These are phyloP conservation scores for Phlyctochytrium arcticum DNA, from an alignment of 192 early-diverging fungal species.

Conservation along the genomic window DNA sequence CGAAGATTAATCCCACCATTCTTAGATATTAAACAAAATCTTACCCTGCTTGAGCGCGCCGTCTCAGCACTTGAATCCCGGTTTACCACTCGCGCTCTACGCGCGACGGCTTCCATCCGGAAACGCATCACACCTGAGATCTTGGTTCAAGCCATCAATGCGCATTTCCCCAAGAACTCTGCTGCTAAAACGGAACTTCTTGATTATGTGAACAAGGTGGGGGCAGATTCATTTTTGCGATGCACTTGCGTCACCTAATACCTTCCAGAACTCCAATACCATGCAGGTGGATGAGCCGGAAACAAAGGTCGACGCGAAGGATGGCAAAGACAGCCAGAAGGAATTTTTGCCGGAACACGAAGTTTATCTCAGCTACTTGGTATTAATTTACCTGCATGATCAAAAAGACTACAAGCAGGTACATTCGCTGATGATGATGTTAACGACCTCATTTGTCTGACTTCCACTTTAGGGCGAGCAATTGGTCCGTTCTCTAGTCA, in stretches of 20 bases:
- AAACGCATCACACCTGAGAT: constrained; percentile 67
- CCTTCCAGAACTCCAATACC: constrained; percentile 31
- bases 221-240: background rate
- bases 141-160: constrained; percentile 47
- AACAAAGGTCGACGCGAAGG: background rate
- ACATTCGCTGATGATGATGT: background rate
- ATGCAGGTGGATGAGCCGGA: constrained; percentile 45
- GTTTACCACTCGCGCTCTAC: constrained; percentile 83
- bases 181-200: constrained; percentile 5
- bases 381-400: constrained; percentile 80
- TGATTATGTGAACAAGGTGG: constrained; percentile 7
- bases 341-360: constrained; percentile 72
- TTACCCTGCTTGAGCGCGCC: constrained; percentile 76
- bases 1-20: background rate
- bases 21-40: constrained; percentile 83
- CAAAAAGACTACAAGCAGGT: constrained; percentile 66
- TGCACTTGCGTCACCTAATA: background rate
- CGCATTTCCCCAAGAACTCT: constrained; percentile 20
- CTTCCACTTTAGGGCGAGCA: constrained; percentile 57
- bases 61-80: constrained; percentile 81
- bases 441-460: background rate
- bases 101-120: constrained; percentile 75
- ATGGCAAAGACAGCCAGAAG: constrained; percentile 28
- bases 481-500: constrained; percentile 63
- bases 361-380: constrained; percentile 78